A percentile compares a stretch with the other conserved stretches of the same genome.
phyloP scores from a whole-genome alignment of 73 alveolate species.

The Symbiodinium pilosum region DNA sequence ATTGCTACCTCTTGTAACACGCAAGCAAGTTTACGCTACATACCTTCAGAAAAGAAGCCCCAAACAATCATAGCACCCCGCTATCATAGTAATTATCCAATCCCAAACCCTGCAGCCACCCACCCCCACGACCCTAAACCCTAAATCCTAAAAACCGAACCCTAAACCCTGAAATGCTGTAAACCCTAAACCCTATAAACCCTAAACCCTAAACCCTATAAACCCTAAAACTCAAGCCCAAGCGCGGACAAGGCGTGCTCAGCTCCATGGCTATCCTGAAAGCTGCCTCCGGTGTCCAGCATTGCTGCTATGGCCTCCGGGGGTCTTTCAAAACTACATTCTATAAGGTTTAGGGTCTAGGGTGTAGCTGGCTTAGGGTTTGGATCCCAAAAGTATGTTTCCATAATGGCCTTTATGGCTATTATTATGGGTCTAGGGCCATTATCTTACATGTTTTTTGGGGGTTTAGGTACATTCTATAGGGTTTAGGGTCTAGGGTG shows the following conservation, averaged over 20 bases:
- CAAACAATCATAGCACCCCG: no score
- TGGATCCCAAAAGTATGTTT: no score
- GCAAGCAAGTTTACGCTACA: no score
- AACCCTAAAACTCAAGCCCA: neutral
- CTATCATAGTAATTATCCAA: neutral
- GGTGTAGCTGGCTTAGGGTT: neutral
- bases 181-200: no score
- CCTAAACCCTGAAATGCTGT: no score
- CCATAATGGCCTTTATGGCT: no score
- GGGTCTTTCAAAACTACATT: neutral
- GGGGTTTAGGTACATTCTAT: neutral
- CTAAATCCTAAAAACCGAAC: neutral
- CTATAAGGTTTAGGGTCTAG: neutral
- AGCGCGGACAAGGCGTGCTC: neutral
- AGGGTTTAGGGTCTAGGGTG: no score
- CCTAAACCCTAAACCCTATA: neutral
- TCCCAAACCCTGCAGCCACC: neutral
- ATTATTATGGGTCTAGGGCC: neutral
- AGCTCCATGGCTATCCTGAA: neutral
- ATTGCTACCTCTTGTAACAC: no score
- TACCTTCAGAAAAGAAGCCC: no score
- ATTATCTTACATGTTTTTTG: neutral
- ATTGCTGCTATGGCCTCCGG: neutral
- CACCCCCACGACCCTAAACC: neutral
- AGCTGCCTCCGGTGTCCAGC: constrained; percentile 1